Percentiles rank a stretch among this genome's conserved stretches.
Evolutionary conservation across 2,329 filamentous ascomycete genomes (phyloP).

Genomic region (Cladorrhinum sp.): DNA sequence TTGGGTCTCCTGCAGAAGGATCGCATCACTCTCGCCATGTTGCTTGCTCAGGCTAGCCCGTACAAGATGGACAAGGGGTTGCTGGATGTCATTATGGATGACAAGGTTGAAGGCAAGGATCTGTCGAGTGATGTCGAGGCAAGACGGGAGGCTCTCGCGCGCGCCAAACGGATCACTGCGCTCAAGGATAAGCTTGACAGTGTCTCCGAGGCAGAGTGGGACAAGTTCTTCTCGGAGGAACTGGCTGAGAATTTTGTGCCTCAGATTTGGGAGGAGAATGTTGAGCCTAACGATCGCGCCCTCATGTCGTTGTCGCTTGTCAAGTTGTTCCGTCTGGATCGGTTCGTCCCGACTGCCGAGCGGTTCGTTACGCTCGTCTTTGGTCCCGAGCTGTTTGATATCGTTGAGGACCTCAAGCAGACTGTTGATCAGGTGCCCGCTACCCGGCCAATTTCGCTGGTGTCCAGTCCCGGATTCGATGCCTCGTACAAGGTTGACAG

Average conservation of each 20-base stretch:
- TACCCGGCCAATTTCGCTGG: constrained; percentile 81
- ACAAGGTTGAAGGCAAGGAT: constrained; percentile 71
- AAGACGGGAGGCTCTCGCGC: constrained; percentile 65
- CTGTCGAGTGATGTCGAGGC: constrained; percentile 65
- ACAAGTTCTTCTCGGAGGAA: constrained; percentile 80
- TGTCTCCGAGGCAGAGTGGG: constrained; percentile 65
- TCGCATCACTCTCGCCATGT: constrained; percentile 87
- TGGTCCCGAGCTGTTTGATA: constrained; percentile 75
- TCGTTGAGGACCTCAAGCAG: constrained; percentile 78
- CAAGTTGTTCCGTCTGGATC: constrained; percentile 92
- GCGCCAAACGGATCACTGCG: constrained; percentile 64
- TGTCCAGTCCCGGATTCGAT: constrained; percentile 94
- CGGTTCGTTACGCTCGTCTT: constrained; percentile 87
- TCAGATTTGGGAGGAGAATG: constrained; percentile 64
- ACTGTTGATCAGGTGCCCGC: constrained; percentile 83
- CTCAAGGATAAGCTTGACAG: constrained; percentile 70
- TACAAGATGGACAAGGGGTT: constrained; percentile 90
- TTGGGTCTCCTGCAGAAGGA: constrained; percentile 91
- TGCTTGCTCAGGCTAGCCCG: constrained; percentile 92
- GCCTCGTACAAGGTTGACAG: constrained; percentile 99
- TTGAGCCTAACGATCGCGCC: constrained; percentile 67
- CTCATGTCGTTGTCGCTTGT: constrained; percentile 83
- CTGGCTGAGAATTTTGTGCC: constrained; percentile 83
- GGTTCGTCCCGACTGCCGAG: constrained; percentile 90
- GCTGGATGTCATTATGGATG: constrained; percentile 82